Evolutionary conservation across 2,329 filamentous ascomycete species (phyloP), one percentile per base, ranked within the genome.

Genomic region (Elsinoe fawcettii): DNA sequence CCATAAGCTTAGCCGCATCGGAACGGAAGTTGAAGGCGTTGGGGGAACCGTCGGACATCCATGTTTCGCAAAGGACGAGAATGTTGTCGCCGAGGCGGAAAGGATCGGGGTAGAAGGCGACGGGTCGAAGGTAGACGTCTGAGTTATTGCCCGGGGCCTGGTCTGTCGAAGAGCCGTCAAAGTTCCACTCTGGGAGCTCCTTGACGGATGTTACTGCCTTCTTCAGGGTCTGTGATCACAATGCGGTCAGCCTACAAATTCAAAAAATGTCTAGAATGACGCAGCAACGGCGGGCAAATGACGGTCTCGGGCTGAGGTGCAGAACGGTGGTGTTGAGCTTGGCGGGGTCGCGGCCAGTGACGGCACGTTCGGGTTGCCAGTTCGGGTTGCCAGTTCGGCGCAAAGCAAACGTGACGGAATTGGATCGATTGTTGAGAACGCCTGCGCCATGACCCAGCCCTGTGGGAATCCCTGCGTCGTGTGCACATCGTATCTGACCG

Each of bases 1-100:
- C 84, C 89, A 97, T 95, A 67, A 96, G 80, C 74, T 93, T 87
- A 70, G 83, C 83, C 69, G 85, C 87, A 70, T 97, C 92, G 73
- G 96, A 87, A 66, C 93, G 89, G 85, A 86, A 88, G 87, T 99
- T 99, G 87, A 83, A 97, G 76, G 95, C 91, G 85, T 97, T 99
- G 75, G 93, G 93, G 62, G 85, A 90, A 71, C 90, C 91, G 75
- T 96, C 91, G 64, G 88, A 80, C 72, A 92, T 90, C 87, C 90
- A 96, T 75, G 89, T 95, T 80, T 96, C 92, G 71, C 86, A 83
- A 69, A 97, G 87, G 67, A 97, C 92, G 66, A 96, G 84, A 74
- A 96, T 87, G 81, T 96, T 96, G 76, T 90, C 88, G 60, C 84
- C 84, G 61, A 84, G 82, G 65, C 91, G 88, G 86, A 96, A 92